Conservation (phyloP, 202 grass and related monocot species). For the Hordeum pubiflorum region DNA sequence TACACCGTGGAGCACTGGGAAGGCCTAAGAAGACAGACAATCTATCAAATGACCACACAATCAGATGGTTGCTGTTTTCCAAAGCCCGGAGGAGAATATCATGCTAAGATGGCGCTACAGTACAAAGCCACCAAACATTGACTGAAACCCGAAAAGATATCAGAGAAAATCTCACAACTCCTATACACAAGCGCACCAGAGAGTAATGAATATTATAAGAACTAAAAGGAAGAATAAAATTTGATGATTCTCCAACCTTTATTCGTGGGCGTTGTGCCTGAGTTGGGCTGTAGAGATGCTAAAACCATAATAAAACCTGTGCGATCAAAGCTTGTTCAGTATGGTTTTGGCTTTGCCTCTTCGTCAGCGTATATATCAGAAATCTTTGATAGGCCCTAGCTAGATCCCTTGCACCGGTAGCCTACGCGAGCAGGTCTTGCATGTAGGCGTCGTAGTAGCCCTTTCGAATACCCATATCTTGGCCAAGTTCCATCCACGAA, state of each 20-base stretch:
- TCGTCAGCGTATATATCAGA: not conserved
- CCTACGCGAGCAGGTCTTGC: not conserved
- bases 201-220: not conserved
- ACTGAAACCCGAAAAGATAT: not conserved
- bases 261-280: not conserved
- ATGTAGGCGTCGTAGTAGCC: not conserved
- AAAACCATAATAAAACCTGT: not conserved
- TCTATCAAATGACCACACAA: not conserved
- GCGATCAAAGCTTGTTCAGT: not conserved
- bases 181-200: not conserved
- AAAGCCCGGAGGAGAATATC: not conserved
- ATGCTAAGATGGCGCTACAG: not conserved
- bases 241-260: not conserved
- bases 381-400: not conserved
- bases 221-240: not conserved
- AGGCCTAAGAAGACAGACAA: too few relatives aligned
- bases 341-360: not conserved
- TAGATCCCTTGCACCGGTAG: not conserved
- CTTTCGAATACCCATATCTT: constrained; percentile 7
- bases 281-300: not conserved
- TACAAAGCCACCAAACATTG: not conserved
- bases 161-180: not conserved
- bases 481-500: too few relatives aligned
- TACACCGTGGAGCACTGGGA: too few relatives aligned
- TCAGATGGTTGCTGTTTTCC: not conserved